A percentile compares a stretch with the other conserved stretches of the same genome.
These are phyloP conservation scores for Naganishia vaughanmartiniae DNA, from an alignment of 768 basidiomycete species.

Conservation along the genomic window DNA sequence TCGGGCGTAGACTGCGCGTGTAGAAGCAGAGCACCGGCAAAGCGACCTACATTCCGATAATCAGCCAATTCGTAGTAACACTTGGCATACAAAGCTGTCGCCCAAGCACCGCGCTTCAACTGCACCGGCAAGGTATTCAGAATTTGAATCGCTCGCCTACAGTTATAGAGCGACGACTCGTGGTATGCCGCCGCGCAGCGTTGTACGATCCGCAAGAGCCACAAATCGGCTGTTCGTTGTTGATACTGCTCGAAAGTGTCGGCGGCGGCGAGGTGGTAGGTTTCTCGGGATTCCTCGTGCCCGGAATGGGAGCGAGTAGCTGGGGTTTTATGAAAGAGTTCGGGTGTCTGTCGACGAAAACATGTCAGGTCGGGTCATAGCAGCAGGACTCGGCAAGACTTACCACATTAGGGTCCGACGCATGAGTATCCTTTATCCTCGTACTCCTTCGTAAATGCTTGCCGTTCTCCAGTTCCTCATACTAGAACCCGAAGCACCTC, in stretches of 20 bases:
- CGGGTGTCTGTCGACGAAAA: neutral
- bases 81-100: constrained; percentile 76
- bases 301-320: neutral
- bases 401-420: neutral
- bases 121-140: constrained; percentile 71
- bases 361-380: neutral
- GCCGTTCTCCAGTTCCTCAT: neutral
- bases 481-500: neutral
- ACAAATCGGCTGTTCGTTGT: constrained; percentile 69
- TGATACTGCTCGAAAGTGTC: constrained; percentile 25
- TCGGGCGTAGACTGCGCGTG: constrained; percentile 26
- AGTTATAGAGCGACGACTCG: constrained; percentile 72
- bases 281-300: neutral
- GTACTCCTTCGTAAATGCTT: constrained; percentile 21
- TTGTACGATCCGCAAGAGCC: constrained; percentile 75
- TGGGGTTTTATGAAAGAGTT: constrained; percentile 13
- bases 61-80: constrained; percentile 87
- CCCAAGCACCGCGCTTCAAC: constrained; percentile 73
- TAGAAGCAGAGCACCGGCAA: neutral
- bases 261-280: neutral
- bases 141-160: constrained; percentile 68
- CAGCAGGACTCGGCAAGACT: neutral
- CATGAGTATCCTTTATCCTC: constrained; percentile 5
- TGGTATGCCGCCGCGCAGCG: constrained; percentile 77
- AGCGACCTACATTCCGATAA: constrained; percentile 73